Evolutionary conservation across 106 monocot genomes (phyloP).

Genomic region (Amphibolis antarctica): DNA sequence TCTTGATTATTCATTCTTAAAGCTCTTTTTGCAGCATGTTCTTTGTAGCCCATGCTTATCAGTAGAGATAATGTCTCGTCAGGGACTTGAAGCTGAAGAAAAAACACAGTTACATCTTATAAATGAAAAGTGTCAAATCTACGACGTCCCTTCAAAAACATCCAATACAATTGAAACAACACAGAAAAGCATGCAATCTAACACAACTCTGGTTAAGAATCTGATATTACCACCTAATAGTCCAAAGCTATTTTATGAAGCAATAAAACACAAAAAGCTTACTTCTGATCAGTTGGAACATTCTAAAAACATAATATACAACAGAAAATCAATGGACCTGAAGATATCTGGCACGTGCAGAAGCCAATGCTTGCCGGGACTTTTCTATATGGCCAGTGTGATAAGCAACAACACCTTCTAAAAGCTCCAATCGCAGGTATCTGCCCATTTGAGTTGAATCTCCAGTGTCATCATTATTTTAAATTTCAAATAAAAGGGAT

Average conservation of each 20-base stretch:
- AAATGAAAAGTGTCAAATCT: too few species aligned
- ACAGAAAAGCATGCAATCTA: too few species aligned
- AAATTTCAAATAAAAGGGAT: not conserved
- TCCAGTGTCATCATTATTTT: not conserved
- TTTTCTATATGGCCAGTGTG: slow-evolving; percentile 53
- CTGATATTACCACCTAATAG: not conserved
- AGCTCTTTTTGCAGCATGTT: slow-evolving; percentile 63
- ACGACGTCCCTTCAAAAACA: too few species aligned
- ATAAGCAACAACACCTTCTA: slow-evolving; percentile 95
- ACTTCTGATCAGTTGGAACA: too few species aligned
- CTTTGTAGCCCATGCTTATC: slow-evolving; percentile 85
- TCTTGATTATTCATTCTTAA: slow-evolving; percentile 77
- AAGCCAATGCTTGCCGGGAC: slow-evolving; percentile 47
- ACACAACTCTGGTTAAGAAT: too few species aligned
- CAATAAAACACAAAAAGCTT: not conserved
- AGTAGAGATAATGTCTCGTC: slow-evolving; percentile 78
- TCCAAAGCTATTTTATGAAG: not conserved
- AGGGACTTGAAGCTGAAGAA: slow-evolving; percentile 69
- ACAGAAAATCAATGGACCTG: slow-evolving; percentile 35
- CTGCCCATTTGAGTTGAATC: slow-evolving; percentile 21
- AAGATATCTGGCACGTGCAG: slow-evolving; percentile 62
- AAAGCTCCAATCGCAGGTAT: slow-evolving; percentile 75
- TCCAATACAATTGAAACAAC: too few species aligned
- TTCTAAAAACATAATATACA: not conserved
- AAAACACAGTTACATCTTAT: not conserved